A percentile compares a stretch with the other conserved stretches of the same genome.
These are phyloP conservation scores for Phoenix dactylifera DNA, from an alignment of 176 grass and related monocot species.

Conservation along the genomic window DNA sequence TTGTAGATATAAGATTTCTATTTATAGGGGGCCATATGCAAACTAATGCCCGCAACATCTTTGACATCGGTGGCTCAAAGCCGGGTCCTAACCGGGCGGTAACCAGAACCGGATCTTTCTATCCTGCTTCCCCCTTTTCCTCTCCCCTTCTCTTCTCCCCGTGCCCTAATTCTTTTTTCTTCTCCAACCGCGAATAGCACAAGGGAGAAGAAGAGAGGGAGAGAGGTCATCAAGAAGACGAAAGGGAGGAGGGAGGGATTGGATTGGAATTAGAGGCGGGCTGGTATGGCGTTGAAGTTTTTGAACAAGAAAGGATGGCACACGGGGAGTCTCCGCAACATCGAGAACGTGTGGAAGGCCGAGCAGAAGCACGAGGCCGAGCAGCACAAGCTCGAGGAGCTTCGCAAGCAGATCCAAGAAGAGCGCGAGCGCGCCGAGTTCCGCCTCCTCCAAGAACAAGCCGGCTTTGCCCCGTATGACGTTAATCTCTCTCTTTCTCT, in stretches of 20 bases:
- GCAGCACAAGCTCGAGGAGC: constrained; percentile 87
- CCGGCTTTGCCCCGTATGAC: constrained; percentile 72
- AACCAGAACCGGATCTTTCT: too few species aligned
- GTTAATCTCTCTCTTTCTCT: background rate
- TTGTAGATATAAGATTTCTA: too few species aligned
- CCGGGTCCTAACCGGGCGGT: too few species aligned
- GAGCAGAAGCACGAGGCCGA: constrained; percentile 94
- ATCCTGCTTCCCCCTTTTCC: too few species aligned
- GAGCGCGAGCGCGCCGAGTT: constrained; percentile 86
- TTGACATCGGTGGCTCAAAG: too few species aligned
- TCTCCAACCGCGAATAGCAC: too few species aligned
- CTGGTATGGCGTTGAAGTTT: constrained; percentile 74
- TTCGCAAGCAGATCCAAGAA: constrained; percentile 88
- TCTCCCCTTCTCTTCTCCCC: too few species aligned
- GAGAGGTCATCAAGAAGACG: constrained; percentile 1
- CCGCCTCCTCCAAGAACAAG: constrained; percentile 80
- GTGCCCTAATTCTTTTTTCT: too few species aligned
- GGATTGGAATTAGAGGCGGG: background rate
- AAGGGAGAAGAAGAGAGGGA: background rate
- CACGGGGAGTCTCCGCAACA: constrained; percentile 90
- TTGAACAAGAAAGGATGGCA: constrained; percentile 99
- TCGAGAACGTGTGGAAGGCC: constrained; percentile 97
- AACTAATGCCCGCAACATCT: too few species aligned
- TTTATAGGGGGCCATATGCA: too few species aligned
- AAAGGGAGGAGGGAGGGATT: background rate